Conservation (phyloP, 352 stramenopile genomes). For the Achlya hypogyna region DNA sequence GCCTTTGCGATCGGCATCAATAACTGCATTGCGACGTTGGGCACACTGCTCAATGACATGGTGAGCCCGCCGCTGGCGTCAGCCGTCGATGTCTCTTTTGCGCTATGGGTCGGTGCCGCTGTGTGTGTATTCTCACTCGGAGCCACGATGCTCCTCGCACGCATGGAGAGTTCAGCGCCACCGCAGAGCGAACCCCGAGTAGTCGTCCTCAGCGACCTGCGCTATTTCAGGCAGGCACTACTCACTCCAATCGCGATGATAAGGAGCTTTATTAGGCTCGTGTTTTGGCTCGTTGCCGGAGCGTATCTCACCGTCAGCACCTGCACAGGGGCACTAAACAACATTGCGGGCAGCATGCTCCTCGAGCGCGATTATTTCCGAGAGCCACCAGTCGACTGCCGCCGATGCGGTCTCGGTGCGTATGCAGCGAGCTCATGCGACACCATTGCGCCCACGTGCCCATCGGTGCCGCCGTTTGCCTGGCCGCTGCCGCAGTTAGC, state of each 20-base stretch:
- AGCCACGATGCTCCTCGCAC: conserved; percentile 1
- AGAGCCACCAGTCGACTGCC: neutral
- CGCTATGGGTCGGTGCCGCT: conserved; percentile 10
- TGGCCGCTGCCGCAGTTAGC: conserved; percentile 10
- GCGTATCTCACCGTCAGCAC: conserved; percentile 1
- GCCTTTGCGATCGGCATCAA: conserved; percentile 21
- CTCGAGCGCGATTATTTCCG: conserved; percentile 14
- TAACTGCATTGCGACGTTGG: conserved; percentile 10
- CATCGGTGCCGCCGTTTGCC: neutral
- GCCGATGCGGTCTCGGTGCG: conserved; percentile 5
- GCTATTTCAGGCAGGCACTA: neutral
- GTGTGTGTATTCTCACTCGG: conserved; percentile 13
- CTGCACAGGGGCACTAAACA: conserved; percentile 8
- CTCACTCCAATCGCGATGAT: neutral
- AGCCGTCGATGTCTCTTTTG: neutral
- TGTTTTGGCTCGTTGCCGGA: conserved; percentile 15
- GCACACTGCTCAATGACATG: conserved; percentile 8
- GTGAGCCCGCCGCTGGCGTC: conserved; percentile 15
- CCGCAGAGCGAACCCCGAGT: neutral
- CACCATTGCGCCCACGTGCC: neutral
- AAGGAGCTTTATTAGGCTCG: neutral
- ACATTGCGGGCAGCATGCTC: conserved; percentile 11
- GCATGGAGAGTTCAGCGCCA: neutral
- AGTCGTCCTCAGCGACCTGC: neutral
- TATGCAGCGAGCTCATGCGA: neutral